A percentile compares a stretch with the other conserved stretches of the same genome.
phyloP scores from a whole-genome alignment of 768 basidiomycete genomes.

The Mycena pura region DNA sequence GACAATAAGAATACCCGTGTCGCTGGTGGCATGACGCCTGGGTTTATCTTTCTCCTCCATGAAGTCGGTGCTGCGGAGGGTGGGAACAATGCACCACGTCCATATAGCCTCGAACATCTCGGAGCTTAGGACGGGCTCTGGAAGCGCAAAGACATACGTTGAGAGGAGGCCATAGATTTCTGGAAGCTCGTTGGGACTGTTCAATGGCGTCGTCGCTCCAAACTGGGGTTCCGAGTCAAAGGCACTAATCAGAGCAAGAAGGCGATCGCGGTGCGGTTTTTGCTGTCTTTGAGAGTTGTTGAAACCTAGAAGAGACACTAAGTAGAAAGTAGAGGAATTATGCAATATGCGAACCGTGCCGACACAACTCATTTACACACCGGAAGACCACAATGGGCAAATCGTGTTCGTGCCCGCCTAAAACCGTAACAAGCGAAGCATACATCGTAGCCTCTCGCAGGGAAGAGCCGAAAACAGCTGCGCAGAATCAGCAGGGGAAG shows the following conservation, averaged over 20 bases:
- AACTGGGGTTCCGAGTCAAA: slow-evolving; percentile 43
- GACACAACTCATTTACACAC: slow-evolving; percentile 51
- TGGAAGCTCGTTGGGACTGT: slow-evolving; percentile 43
- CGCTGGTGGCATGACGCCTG: slow-evolving; percentile 24
- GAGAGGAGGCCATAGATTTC: slow-evolving; percentile 50
- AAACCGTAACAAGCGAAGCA: slow-evolving; percentile 39
- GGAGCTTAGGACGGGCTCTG: slow-evolving; percentile 45
- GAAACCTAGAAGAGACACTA: slow-evolving; percentile 4
- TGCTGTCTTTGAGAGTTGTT: slow-evolving; percentile 3
- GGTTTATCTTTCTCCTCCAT: slow-evolving; percentile 23
- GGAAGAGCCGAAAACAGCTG: slow-evolving; percentile 45
- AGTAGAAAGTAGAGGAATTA: neutral
- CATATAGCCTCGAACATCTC: slow-evolving; percentile 44
- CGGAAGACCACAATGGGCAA: slow-evolving; percentile 48
- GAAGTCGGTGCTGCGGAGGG: slow-evolving; percentile 28
- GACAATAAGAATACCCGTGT: slow-evolving; percentile 34
- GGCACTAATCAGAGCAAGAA: slow-evolving; percentile 43
- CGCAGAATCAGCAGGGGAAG: neutral
- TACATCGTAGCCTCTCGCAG: slow-evolving; percentile 43
- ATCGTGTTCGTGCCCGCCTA: slow-evolving; percentile 45
- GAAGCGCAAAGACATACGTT: slow-evolving; percentile 48
- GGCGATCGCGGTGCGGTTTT: slow-evolving; percentile 40
- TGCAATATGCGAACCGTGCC: slow-evolving; percentile 36
- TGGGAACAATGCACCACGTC: slow-evolving; percentile 41
- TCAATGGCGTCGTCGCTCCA: slow-evolving; percentile 36